Percentiles rank a stretch among this genome's conserved stretches.
phyloP scores from a whole-genome alignment of 768 basidiomycete species.

The Amanita jacksonii region DNA sequence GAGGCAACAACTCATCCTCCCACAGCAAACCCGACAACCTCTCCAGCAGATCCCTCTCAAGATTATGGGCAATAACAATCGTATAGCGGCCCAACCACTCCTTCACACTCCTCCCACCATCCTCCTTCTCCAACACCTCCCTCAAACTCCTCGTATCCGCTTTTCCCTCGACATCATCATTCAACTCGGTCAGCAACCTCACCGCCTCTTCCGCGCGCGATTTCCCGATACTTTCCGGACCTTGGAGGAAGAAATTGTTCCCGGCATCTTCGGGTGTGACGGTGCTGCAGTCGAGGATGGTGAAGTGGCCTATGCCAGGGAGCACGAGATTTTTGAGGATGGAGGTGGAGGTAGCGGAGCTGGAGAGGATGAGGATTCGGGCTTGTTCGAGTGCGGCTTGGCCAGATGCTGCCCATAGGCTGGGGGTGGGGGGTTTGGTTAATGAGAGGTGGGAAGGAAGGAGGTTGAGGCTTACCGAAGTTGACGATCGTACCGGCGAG shows the following conservation, averaged over 20 bases:
- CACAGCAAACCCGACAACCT: conserved; percentile 61
- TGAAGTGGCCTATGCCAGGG: conserved; percentile 94
- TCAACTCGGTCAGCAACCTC: conserved; percentile 71
- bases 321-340: conserved; percentile 95
- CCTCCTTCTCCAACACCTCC: conserved; percentile 35
- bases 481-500: conserved; percentile 91
- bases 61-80: conserved; percentile 80
- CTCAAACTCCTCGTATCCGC: conserved; percentile 50
- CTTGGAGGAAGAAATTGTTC: conserved; percentile 93
- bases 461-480: conserved; percentile 45
- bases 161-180: conserved; percentile 71
- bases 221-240: conserved; percentile 66
- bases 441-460: background rate
- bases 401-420: conserved; percentile 90
- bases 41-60: conserved; percentile 45
- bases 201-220: conserved; percentile 74
- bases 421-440: conserved; percentile 22
- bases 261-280: conserved; percentile 75
- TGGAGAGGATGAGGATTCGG: conserved; percentile 72
- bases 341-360: conserved; percentile 76
- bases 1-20: conserved; percentile 45
- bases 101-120: conserved; percentile 12
- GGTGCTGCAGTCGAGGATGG: conserved; percentile 62
- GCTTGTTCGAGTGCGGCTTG: conserved; percentile 84
- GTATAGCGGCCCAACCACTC: conserved; percentile 43